phyloP scores from a whole-genome alignment of 345 rosid species.

The thale cress (Arabidopsis thaliana) region TAIR10.1 NC_003070.9:9227001-9227500 shows the following conservation, averaged over 20 bases:
- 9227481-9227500: too few relatives aligned
- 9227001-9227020: not conserved
- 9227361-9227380: not conserved
- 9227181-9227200: not conserved
- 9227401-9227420: too few relatives aligned
- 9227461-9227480: too few relatives aligned
- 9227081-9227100: too few relatives aligned
- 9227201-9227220: not conserved
- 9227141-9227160: too few relatives aligned
- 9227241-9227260: conserved; percentile 40
- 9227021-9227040: not conserved
- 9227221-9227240: conserved; percentile 31
- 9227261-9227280: conserved; percentile 44
- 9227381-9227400: too few relatives aligned
- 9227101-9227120: too few relatives aligned
- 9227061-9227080: too few relatives aligned
- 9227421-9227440: too few relatives aligned
- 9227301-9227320: conserved; percentile 28
- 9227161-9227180: not conserved
- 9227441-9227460: too few relatives aligned
- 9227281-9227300: conserved; percentile 34
- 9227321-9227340: not conserved
- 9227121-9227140: too few relatives aligned
- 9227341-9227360: not conserved
- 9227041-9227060: not conserved